Percentiles rank a stretch among this genome's conserved stretches.
These are phyloP conservation scores for Acanthamoeba castellanii DNA, from an alignment of 208 protist species.

Conservation along the genomic window DNA sequence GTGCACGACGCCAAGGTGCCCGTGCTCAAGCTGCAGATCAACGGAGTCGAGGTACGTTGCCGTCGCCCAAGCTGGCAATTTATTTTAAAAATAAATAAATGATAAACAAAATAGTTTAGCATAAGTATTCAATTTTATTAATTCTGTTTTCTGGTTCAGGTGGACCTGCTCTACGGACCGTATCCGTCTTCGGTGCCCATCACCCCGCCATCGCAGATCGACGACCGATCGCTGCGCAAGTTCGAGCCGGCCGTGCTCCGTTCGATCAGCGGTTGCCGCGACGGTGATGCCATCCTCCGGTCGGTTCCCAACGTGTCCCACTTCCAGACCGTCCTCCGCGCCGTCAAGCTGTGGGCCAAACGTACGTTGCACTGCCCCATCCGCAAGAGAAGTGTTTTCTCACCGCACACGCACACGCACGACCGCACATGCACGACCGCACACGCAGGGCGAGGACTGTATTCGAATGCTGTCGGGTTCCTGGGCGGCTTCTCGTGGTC, in stretches of 20 bases:
- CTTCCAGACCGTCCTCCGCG: slow-evolving; percentile 55
- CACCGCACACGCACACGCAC: neutral
- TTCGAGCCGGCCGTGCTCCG: slow-evolving; percentile 35
- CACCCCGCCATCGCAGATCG: slow-evolving; percentile 11
- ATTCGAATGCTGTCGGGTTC: slow-evolving; percentile 27
- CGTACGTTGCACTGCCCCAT: neutral
- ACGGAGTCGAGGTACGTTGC: slow-evolving; percentile 23
- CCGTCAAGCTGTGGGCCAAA: slow-evolving; percentile 64
- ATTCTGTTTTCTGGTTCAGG: neutral
- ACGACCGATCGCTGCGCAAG: slow-evolving; percentile 18
- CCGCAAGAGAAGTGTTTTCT: neutral
- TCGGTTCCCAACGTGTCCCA: slow-evolving; percentile 15
- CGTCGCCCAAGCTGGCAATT: neutral
- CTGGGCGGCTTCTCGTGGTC: slow-evolving; percentile 67
- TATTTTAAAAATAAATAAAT: too few relatives aligned
- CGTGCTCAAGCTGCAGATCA: slow-evolving; percentile 28
- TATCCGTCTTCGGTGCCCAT: slow-evolving; percentile 41
- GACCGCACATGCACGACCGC: neutral
- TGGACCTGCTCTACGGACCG: slow-evolving; percentile 51
- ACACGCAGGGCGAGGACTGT: slow-evolving; percentile 20
- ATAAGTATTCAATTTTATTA: too few relatives aligned
- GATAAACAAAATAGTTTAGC: too few relatives aligned
- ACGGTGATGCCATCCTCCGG: slow-evolving; percentile 6
- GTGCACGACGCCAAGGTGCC: slow-evolving; percentile 66
- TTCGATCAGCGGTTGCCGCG: slow-evolving; percentile 35